Evolutionary conservation across 257 asterid genomes (phyloP).

Genomic region (Prunella vulgaris): DNA sequence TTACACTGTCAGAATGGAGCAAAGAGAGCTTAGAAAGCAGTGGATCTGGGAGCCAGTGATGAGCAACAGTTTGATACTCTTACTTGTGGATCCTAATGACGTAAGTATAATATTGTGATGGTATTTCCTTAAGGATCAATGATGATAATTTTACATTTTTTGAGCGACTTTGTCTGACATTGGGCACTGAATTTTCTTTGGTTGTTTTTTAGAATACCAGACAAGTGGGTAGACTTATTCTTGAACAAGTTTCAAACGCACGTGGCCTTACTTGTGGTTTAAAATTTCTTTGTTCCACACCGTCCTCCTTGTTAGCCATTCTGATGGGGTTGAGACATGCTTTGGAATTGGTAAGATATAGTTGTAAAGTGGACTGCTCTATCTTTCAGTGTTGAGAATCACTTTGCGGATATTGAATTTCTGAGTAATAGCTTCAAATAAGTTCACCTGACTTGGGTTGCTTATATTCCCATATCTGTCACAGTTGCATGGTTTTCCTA

Average conservation of each 20-base stretch:
- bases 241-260: conserved; percentile 73
- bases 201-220: conserved; percentile 70
- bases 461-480: conserved; percentile 5
- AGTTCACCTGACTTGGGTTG: conserved; percentile 12
- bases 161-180: conserved; percentile 13
- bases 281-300: conserved; percentile 80
- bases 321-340: conserved; percentile 78
- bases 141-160: conserved; percentile 6
- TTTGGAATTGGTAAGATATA: conserved; percentile 67
- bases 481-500: conserved; percentile 12
- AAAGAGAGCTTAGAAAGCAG: conserved; percentile 63
- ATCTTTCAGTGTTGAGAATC: conserved; percentile 10
- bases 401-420: conserved; percentile 2
- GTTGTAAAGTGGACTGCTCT: conserved; percentile 3
- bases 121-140: conserved; percentile 9
- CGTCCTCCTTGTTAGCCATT: conserved; percentile 60
- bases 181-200: conserved; percentile 22
- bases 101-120: conserved; percentile 39
- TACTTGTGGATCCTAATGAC: conserved; percentile 90
- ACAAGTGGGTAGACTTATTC: conserved; percentile 71
- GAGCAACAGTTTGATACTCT: conserved; percentile 81
- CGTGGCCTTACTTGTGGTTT: conserved; percentile 75
- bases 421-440: conserved; percentile 3
- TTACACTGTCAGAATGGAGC: conserved; percentile 70
- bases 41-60: conserved; percentile 97